Conservation (phyloP, 352 stramenopile genomes). For the Saprolegnia diclina region DNA sequence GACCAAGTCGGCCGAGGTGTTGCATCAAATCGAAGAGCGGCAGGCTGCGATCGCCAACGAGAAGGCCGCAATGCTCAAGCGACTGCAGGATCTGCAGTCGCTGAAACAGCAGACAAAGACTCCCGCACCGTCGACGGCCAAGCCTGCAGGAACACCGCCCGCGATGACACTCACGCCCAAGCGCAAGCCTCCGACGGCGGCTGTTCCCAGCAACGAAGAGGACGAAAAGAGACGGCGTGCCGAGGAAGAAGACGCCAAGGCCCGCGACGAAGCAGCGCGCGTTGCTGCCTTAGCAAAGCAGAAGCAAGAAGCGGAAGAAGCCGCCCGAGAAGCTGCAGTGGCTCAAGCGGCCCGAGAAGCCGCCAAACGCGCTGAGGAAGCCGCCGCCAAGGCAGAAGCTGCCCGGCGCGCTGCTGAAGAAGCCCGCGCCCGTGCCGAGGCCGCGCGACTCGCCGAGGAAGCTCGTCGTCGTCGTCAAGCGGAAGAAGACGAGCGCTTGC, state of each 20-base stretch:
- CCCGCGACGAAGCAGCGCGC: no score
- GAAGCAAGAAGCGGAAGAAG: slow-evolving; percentile 37
- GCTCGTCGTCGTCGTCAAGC: slow-evolving; percentile 9
- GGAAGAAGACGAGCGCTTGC: slow-evolving; percentile 28
- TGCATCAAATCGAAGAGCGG: neutral
- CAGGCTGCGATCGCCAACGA: slow-evolving; percentile 48
- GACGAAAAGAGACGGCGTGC: no score
- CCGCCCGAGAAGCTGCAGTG: slow-evolving; percentile 19
- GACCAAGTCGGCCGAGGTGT: neutral
- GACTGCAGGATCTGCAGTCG: slow-evolving; percentile 41
- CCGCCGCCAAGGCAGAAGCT: slow-evolving; percentile 31
- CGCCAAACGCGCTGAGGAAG: slow-evolving; percentile 37
- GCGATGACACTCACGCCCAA: no score
- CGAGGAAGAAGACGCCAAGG: no score
- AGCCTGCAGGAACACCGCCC: no score
- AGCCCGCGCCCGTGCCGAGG: slow-evolving; percentile 14
- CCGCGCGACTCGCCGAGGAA: slow-evolving; percentile 4
- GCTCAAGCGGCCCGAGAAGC: slow-evolving; percentile 18
- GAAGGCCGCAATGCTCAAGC: slow-evolving; percentile 47
- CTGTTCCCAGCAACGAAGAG: no score
- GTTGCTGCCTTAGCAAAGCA: neutral
- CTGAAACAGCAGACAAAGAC: slow-evolving; percentile 11
- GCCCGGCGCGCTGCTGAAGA: slow-evolving; percentile 32
- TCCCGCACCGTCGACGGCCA: no score
- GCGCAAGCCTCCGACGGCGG: no score